A percentile compares a stretch with the other conserved stretches of the same genome.
Conservation (phyloP, 2,329 filamentous ascomycete genomes). For the Aspergillus cejpii region DNA sequence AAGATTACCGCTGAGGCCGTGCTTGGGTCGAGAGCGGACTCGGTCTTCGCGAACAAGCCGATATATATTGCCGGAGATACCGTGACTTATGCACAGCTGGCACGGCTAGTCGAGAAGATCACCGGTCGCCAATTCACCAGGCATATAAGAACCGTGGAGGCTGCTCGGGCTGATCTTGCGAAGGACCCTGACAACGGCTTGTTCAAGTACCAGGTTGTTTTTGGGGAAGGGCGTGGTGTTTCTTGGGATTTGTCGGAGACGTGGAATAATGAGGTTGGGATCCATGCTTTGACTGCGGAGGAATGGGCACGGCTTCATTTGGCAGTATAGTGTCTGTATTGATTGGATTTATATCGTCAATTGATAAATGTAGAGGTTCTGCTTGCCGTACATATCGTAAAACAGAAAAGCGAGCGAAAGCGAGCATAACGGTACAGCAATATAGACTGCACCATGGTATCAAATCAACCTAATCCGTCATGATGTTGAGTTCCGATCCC, state of each 20-base stretch:
- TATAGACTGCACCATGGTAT: too few relatives aligned
- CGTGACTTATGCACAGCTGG: slow-evolving; percentile 51
- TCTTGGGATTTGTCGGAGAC: slow-evolving; percentile 52
- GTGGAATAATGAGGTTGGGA: slow-evolving; percentile 47
- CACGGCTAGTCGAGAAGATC: slow-evolving; percentile 47
- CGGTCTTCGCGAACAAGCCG: slow-evolving; percentile 37
- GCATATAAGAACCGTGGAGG: slow-evolving; percentile 39
- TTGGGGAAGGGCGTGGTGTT: slow-evolving; percentile 54
- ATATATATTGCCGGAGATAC: slow-evolving; percentile 59
- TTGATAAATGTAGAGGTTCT: too few relatives aligned
- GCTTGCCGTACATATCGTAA: too few relatives aligned
- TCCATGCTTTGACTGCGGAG: slow-evolving; percentile 27
- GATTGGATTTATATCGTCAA: too few relatives aligned
- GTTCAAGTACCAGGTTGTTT: slow-evolving; percentile 55
- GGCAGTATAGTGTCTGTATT: too few relatives aligned
- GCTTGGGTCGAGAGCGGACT: slow-evolving; percentile 16
- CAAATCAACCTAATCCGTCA: too few relatives aligned
- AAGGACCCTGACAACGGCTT: slow-evolving; percentile 46
- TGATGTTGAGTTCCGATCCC: too few relatives aligned
- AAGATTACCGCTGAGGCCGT: slow-evolving; percentile 52
- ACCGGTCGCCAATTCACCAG: slow-evolving; percentile 41
- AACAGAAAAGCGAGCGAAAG: too few relatives aligned
- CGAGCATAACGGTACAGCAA: too few relatives aligned
- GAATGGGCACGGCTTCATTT: slow-evolving; percentile 9
- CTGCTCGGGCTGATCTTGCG: slow-evolving; percentile 35